Conservation (phyloP, 306 rosid genomes). For the Sechiopsis laciniata region DNA sequence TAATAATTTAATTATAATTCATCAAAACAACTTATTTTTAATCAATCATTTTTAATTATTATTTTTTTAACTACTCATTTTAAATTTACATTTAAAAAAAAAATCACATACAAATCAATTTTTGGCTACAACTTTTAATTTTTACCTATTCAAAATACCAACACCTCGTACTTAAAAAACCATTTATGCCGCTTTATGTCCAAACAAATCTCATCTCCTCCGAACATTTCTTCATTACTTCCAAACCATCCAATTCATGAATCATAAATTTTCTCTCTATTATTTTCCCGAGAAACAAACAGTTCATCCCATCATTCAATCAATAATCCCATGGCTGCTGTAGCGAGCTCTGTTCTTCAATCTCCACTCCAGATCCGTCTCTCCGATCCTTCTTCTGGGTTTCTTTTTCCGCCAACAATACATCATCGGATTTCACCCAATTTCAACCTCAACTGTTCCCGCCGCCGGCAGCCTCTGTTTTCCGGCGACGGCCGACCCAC, state of each 20-base stretch:
- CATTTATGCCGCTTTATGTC: neutral
- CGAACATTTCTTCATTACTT: neutral
- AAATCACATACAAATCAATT: too few relatives aligned
- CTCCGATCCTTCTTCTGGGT: conserved; percentile 34
- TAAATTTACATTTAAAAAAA: too few relatives aligned
- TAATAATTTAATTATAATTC: too few relatives aligned
- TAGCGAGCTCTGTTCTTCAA: conserved; percentile 36
- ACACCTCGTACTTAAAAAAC: too few relatives aligned
- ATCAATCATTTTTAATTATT: too few relatives aligned
- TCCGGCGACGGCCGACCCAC: conserved; percentile 18
- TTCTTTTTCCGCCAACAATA: conserved; percentile 26
- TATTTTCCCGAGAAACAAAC: conserved; percentile 10
- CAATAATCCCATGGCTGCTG: conserved; percentile 35
- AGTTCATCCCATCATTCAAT: neutral
- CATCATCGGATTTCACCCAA: conserved; percentile 13
- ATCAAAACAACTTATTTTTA: too few relatives aligned
- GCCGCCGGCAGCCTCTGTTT: conserved; percentile 17
- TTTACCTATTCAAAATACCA: too few relatives aligned
- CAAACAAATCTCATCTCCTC: too few relatives aligned
- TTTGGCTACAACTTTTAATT: too few relatives aligned
- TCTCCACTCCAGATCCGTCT: conserved; percentile 8
- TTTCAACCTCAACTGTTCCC: conserved; percentile 16
- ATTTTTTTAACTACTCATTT: too few relatives aligned
- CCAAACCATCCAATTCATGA: conserved; percentile 2
- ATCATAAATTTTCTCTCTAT: neutral